Base-by-base conservation (phyloP, 179 eudicot genomes). In the Heliamphora pulchella region DNA sequence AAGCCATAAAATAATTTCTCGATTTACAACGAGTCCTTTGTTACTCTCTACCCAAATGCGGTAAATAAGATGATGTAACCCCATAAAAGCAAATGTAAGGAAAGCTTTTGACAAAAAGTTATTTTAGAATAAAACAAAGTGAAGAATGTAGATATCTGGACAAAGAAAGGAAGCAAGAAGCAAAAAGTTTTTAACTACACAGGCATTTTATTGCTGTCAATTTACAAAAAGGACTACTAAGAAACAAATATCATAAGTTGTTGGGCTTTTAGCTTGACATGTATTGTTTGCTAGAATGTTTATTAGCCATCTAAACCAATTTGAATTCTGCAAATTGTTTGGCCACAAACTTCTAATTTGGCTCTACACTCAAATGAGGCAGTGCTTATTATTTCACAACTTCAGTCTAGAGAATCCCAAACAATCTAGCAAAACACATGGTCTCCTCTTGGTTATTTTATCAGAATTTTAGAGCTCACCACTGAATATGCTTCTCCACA, bases 1-100 rank as follows among this genome's bases (percentile, higher is more conserved):
- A 86, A 31, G 31, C 31, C 31, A 51, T 97, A 93, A 81, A 97
- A 97, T 97, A 97, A 95, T 43, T 90, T 91, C 90, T 90, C 93
- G 31, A 31, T 31, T 31, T 55, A 55, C 15, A 55, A 55, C 9
- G 11, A 61, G 3, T 17, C 6, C 31, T 61, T 3, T 61, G n/a
- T 17, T 18, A 2, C 6, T 17, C n/a, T 61, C 7, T 17, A 17
- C 22, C 7, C 65, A 61, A 5, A 61, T 3, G 22, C 4, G 20
- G 3, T 17, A 4, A 57, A 57, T 13, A 13, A 9, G 10, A 57
- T 57, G 61, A 13, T 13, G 2, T 8, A 57, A 2, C 8, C 22
- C 20, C 4, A 15, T 2, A 15, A 61, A 61, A 61, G n/a, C 65
- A 15, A 18, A 15, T 61, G 22, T 18, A 61, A 61, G 65, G 65